Conservation (phyloP, 1,139 yeast genomes). For the Torulaspora globosa region DNA sequence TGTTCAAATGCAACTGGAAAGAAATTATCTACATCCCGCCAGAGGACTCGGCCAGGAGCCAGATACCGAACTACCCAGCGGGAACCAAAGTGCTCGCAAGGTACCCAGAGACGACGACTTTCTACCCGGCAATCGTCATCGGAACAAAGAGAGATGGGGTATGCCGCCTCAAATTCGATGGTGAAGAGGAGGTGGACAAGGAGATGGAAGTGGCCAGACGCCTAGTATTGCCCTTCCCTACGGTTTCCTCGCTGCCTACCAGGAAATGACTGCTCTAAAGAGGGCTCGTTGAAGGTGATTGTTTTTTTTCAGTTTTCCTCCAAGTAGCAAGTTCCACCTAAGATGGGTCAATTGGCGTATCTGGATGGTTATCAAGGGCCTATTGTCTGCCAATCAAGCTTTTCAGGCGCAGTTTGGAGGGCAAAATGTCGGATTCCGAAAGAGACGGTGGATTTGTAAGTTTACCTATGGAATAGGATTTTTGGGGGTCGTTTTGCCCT, state of each 20-base stretch:
- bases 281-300: constrained; percentile 9
- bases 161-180: constrained; percentile 83
- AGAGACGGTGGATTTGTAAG: constrained; percentile 14
- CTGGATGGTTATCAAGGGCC: not conserved
- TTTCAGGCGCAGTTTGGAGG: not conserved
- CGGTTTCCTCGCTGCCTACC: constrained; percentile 25
- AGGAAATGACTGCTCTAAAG: constrained; percentile 17
- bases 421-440: constrained; percentile 11
- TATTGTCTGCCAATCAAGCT: not conserved
- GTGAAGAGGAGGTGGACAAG: constrained; percentile 94
- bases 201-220: constrained; percentile 90
- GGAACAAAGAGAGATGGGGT: constrained; percentile 70
- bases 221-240: constrained; percentile 73
- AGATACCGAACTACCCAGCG: constrained; percentile 56
- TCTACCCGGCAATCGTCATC: constrained; percentile 88
- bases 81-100: constrained; percentile 86
- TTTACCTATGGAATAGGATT: constrained; percentile 1
- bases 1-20: constrained; percentile 75
- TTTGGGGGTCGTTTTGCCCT: not conserved
- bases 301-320: constrained; percentile 1
- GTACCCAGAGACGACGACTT: constrained; percentile 97
- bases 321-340: not conserved
- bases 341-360: not conserved
- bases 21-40: constrained; percentile 77
- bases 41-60: constrained; percentile 39